Percentiles rank a stretch among this genome's conserved stretches.
Conservation (phyloP, 495 filamentous ascomycete species). For the Aspergillus nanangensis region DNA sequence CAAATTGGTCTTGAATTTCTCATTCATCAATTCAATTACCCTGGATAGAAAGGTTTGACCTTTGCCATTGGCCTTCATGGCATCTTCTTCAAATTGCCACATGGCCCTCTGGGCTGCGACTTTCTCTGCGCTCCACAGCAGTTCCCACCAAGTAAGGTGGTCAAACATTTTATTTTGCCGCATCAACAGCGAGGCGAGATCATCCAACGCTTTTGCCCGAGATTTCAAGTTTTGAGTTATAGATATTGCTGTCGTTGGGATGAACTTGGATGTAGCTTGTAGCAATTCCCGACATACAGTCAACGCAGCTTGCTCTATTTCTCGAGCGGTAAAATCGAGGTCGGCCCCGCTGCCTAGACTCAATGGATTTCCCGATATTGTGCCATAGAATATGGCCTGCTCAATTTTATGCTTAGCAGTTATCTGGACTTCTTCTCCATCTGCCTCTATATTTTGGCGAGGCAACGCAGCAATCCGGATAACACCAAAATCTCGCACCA, state of each 20-base stretch:
- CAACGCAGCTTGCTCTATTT: conserved; percentile 74
- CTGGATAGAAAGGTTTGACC: conserved; percentile 59
- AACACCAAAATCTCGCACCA: conserved; percentile 77
- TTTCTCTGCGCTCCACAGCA: conserved; percentile 89
- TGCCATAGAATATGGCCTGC: conserved; percentile 89
- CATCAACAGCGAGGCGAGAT: conserved; percentile 65
- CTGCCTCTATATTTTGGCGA: conserved; percentile 17
- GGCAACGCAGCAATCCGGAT: conserved; percentile 56
- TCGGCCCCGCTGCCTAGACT: conserved; percentile 64
- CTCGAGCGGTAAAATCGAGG: conserved; percentile 56
- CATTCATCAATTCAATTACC: conserved; percentile 64
- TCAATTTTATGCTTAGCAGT: conserved; percentile 86
- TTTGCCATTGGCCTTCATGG: conserved; percentile 36
- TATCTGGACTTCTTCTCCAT: conserved; percentile 39
- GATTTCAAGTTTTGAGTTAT: conserved; percentile 75
- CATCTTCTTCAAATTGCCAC: conserved; percentile 71
- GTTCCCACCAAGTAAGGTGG: conserved; percentile 63
- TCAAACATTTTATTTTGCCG: conserved; percentile 52
- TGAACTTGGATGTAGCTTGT: conserved; percentile 64
- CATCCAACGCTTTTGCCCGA: conserved; percentile 62
- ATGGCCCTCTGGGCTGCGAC: conserved; percentile 76
- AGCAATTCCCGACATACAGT: conserved; percentile 80
- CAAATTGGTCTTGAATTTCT: conserved; percentile 56
- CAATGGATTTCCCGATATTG: conserved; percentile 72
- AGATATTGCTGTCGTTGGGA: conserved; percentile 65